A percentile compares a stretch with the other conserved stretches of the same genome.
These are phyloP conservation scores for Ustilago lituana DNA, from an alignment of 1,284 basidiomycete species.

Conservation along the genomic window DNA sequence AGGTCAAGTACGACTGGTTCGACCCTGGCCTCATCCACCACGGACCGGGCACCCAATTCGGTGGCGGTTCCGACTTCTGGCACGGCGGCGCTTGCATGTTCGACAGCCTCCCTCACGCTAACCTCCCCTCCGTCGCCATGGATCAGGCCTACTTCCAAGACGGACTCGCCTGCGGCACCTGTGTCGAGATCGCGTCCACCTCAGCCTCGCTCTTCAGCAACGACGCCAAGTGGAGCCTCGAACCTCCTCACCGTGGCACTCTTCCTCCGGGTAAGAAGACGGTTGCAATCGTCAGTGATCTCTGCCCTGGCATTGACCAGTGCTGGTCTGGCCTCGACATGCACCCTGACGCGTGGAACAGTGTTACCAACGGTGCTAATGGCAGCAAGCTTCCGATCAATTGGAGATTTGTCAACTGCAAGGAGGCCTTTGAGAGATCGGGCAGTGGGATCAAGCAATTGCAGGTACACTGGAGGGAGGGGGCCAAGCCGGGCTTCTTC, in stretches of 20 bases:
- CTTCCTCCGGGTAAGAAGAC: conserved; percentile 26
- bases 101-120: conserved; percentile 33
- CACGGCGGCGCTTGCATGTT: conserved; percentile 48
- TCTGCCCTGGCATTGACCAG: conserved; percentile 40
- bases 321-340: conserved; percentile 48
- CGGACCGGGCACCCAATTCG: conserved; percentile 39
- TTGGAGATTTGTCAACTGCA: conserved; percentile 45
- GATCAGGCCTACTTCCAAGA: conserved; percentile 41
- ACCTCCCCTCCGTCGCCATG: conserved; percentile 42
- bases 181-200: conserved; percentile 40
- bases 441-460: conserved; percentile 22
- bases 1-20: conserved; percentile 28
- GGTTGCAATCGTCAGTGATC: conserved; percentile 39
- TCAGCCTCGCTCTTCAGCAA: conserved; percentile 29
- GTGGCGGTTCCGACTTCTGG: conserved; percentile 25
- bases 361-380: conserved; percentile 20
- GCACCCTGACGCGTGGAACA: conserved; percentile 45
- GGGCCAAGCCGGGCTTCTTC: conserved; percentile 32
- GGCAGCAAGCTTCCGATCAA: conserved; percentile 36
- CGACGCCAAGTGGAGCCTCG: conserved; percentile 21
- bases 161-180: conserved; percentile 45
- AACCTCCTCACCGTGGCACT: conserved; percentile 12
- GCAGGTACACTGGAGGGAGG: conserved; percentile 36
- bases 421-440: conserved; percentile 16
- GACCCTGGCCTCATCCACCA: conserved; percentile 27